These are phyloP conservation scores for Apodospora peruviana DNA, from an alignment of 495 filamentous ascomycete species.

Conservation along the genomic window DNA sequence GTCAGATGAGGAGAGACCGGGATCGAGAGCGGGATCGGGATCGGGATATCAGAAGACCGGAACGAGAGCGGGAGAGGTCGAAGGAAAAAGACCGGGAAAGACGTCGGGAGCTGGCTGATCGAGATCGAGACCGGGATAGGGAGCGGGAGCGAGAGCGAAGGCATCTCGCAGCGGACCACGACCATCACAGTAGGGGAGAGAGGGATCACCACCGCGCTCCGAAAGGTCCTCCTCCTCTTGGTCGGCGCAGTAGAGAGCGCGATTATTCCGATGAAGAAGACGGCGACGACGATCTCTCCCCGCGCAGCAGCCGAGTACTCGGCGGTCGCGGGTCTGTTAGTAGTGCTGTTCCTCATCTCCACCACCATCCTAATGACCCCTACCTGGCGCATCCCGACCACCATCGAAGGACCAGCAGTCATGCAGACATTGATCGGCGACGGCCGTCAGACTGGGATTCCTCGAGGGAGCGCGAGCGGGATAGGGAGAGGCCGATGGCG, in stretches of 20 bases:
- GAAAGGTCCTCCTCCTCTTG: conserved; percentile 2
- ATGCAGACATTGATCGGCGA: conserved; percentile 34
- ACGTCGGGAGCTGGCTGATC: not conserved
- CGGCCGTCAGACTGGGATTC: conserved; percentile 23
- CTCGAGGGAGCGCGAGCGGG: conserved; percentile 17
- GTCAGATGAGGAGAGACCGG: conserved; percentile 9
- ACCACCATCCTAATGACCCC: conserved; percentile 10
- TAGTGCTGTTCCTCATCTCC: too few relatives aligned
- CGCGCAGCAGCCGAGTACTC: conserved; percentile 4
- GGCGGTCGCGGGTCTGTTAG: not conserved
- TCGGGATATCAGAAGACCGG: conserved; percentile 3
- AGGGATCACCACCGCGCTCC: conserved; percentile 12
- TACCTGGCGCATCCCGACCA: conserved; percentile 23
- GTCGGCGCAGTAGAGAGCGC: not conserved
- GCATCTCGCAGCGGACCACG: not conserved
- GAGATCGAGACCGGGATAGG: conserved; percentile 14
- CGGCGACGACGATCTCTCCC: conserved; percentile 17
- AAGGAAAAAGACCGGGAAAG: conserved; percentile 8
- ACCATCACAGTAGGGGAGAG: conserved; percentile 16
- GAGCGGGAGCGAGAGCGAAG: conserved; percentile 17
- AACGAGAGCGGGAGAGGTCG: conserved; percentile 7
- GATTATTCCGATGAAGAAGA: conserved; percentile 1
- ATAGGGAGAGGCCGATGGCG: not conserved
- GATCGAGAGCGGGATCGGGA: conserved; percentile 1
- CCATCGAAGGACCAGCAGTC: conserved; percentile 39